Base-by-base conservation (phyloP, 164 flowering plant genomes). In the Vitis rupestris region DNA sequence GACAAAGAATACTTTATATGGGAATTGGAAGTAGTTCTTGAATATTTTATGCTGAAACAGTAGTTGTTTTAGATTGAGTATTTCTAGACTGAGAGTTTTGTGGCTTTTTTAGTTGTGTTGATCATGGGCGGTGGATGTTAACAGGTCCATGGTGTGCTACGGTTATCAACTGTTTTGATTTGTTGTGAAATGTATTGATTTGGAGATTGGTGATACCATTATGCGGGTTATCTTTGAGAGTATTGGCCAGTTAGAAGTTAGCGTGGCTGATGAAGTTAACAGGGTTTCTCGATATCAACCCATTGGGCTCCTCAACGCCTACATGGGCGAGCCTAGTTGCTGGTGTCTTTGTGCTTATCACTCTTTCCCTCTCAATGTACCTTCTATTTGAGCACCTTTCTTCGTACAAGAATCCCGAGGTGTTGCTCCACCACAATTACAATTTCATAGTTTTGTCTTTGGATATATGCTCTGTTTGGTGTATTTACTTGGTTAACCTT, bases 371-470 rank as follows among this genome's bases (percentile, higher is more conserved):
- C 7, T 91, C 97, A 3, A 23, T 83, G 3, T 91, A 82, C 76
- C 97, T 91, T 63, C 50, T 91, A 14, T 82, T 85, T 51, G 91
- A 89, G 76, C 97, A 91, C 69, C 88, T 91, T 51, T 82, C 85
- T 23, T 82, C 92, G 3, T 90, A 88, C 79, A 90, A 87, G 77
- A 87, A 88, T 72, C 97, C 90, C n/a, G 93, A 88, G 93, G 96
- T 90, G 48, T 10, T 67, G 50, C 10, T 75, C 29, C 9, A 3
- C 53, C 44, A 10, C 13, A 27, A 62, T 15, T 50, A 47, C 44
- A 3, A 48, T 50, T 64, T 60, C 11, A 2, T 56, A 17, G n/a
- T 14, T 2, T 67, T 58, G 49, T 68, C 13, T 37, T 67, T 27
- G 50, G 9, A 44, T 50, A 14, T 17, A 29, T 17, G 10, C 19